Conservation (phyloP, 1,139 yeast genomes). For the Geotrichum phurueaensis region DNA sequence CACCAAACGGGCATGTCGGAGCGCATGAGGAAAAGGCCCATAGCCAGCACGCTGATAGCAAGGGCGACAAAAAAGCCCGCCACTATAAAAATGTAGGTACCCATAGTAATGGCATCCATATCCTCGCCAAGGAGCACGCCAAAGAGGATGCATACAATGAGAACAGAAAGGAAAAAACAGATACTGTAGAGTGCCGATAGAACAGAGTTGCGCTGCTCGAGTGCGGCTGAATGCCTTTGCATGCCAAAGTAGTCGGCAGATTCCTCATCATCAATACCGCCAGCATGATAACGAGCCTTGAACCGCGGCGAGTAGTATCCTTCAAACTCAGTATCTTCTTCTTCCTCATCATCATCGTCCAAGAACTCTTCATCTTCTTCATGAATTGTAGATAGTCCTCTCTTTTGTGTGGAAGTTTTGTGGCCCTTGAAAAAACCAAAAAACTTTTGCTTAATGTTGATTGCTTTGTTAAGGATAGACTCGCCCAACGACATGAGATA, state of each 20-base stretch:
- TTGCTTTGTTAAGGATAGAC: constrained; percentile 19
- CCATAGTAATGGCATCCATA: constrained; percentile 26
- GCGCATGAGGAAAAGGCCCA: constrained; percentile 40
- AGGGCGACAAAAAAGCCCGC: constrained; percentile 37
- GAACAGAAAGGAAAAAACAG: constrained; percentile 40
- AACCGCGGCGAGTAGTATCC: constrained; percentile 25
- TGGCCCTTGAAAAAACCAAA: constrained; percentile 23
- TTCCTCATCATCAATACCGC: constrained; percentile 7
- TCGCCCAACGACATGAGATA: constrained; percentile 27
- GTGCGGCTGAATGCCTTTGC: not conserved
- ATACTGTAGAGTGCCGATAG: constrained; percentile 44
- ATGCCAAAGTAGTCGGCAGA: constrained; percentile 9
- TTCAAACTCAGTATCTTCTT: constrained; percentile 17
- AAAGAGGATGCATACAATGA: constrained; percentile 44
- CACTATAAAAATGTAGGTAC: constrained; percentile 27
- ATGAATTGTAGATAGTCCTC: constrained; percentile 13
- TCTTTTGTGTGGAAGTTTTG: constrained; percentile 18
- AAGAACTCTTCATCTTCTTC: constrained; percentile 20
- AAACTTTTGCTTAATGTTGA: constrained; percentile 22
- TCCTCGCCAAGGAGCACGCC: constrained; percentile 42
- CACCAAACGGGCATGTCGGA: constrained; percentile 38
- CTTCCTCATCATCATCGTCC: constrained; percentile 19
- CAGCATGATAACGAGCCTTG: constrained; percentile 16
- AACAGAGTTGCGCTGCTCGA: constrained; percentile 42
- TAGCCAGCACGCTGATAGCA: constrained; percentile 36